Conservation (phyloP, 768 basidiomycete species). For the Phanerochaete sordida region DNA sequence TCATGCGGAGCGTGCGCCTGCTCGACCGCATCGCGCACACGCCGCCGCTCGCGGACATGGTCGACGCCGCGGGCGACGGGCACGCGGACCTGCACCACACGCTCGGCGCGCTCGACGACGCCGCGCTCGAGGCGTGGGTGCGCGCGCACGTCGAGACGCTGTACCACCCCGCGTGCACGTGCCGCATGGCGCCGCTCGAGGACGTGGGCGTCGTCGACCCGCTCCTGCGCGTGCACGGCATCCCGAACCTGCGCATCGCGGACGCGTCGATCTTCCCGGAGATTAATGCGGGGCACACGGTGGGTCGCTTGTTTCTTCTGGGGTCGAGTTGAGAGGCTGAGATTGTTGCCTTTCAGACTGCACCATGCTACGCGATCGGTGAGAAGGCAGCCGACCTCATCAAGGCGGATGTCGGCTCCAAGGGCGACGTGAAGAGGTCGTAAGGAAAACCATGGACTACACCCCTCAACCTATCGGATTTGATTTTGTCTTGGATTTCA, state of each 20-base stretch:
- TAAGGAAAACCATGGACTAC: no score
- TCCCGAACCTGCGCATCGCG: slow-evolving; percentile 38
- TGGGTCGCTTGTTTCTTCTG: slow-evolving; percentile 19
- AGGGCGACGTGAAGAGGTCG: no score
- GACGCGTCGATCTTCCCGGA: slow-evolving; percentile 46
- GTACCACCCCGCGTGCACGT: slow-evolving; percentile 43
- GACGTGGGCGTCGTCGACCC: slow-evolving; percentile 43
- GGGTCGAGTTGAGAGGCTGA: not conserved
- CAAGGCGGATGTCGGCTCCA: not conserved
- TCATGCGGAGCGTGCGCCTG: slow-evolving; percentile 39
- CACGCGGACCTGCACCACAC: slow-evolving; percentile 34
- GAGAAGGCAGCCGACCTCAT: slow-evolving; percentile 17
- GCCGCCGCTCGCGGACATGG: slow-evolving; percentile 33
- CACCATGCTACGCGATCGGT: slow-evolving; percentile 13
- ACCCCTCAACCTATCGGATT: no score
- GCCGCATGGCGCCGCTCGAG: slow-evolving; percentile 32
- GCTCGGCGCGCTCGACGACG: slow-evolving; percentile 29
- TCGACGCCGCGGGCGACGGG: slow-evolving; percentile 28
- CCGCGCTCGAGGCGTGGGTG: slow-evolving; percentile 32
- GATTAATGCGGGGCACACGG: slow-evolving; percentile 43
- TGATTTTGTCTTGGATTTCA: no score
- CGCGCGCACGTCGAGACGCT: slow-evolving; percentile 35
- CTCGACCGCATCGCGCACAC: slow-evolving; percentile 35
- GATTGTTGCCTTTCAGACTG: slow-evolving; percentile 5
- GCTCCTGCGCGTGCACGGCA: slow-evolving; percentile 39